Evolutionary conservation across 169 alveolate species (phyloP).

Genomic region (Cyclospora cayetanensis): DNA sequence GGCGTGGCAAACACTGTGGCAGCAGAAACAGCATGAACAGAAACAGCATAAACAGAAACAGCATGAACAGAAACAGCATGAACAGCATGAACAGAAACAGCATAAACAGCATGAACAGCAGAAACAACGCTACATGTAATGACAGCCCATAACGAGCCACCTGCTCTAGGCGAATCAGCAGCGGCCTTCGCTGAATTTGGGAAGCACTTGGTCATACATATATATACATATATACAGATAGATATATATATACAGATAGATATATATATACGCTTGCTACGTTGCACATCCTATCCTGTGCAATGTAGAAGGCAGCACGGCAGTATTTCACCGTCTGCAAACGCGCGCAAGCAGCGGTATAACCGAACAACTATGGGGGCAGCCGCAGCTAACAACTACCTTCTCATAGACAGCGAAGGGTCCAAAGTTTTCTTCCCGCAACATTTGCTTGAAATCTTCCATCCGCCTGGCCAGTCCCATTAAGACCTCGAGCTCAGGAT

Average conservation of each 20-base stretch:
- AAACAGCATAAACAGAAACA: background rate
- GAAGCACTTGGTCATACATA: too few relatives aligned
- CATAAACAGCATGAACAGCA: background rate
- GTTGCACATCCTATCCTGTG: too few relatives aligned
- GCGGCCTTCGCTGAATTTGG: background rate
- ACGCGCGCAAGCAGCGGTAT: too few relatives aligned
- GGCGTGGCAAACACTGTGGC: conserved; percentile 53
- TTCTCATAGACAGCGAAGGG: conserved; percentile 62
- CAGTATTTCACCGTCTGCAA: too few relatives aligned
- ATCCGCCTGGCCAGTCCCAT: background rate
- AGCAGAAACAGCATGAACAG: background rate
- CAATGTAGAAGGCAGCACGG: too few relatives aligned
- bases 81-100: background rate
- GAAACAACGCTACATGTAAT: too few relatives aligned
- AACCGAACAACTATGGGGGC: too few relatives aligned
- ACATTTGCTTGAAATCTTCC: conserved; percentile 65
- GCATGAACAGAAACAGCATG: background rate
- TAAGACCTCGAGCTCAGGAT: background rate
- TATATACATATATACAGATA: too few relatives aligned
- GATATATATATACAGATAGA: too few relatives aligned
- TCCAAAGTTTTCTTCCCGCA: conserved; percentile 51
- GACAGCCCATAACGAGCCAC: too few relatives aligned
- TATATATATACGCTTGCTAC: too few relatives aligned
- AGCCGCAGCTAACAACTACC: background rate
- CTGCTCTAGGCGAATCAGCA: background rate